Evolutionary conservation across 164 flowering plant species (phyloP).

Genomic region (Tetracentron sinense): DNA sequence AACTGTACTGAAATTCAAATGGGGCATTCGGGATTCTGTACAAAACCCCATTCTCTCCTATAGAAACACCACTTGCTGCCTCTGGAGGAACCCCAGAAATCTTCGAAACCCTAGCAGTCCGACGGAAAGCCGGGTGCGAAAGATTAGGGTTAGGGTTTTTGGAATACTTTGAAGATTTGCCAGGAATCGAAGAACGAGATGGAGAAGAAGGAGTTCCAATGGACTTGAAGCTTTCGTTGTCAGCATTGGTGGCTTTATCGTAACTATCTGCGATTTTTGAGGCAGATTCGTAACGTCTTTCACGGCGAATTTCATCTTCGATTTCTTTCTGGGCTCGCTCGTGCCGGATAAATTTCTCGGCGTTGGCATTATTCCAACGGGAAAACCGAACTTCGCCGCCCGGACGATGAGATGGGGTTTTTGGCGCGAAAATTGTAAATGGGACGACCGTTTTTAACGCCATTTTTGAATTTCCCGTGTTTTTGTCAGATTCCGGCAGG

Average conservation of each 20-base stretch:
- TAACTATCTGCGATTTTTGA: constrained; percentile 31
- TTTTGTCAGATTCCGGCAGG: not conserved
- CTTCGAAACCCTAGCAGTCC: constrained; percentile 1
- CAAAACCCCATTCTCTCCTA: constrained; percentile 53
- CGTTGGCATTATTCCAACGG: constrained; percentile 93
- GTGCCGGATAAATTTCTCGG: constrained; percentile 43
- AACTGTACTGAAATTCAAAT: constrained; percentile 72
- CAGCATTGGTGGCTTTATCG: constrained; percentile 12
- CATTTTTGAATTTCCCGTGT: constrained; percentile 21
- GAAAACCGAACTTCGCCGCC: constrained; percentile 64
- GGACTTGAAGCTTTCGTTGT: constrained; percentile 43
- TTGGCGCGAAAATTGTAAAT: constrained; percentile 55
- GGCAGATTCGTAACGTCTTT: constrained; percentile 58
- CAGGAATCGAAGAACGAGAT: constrained; percentile 72
- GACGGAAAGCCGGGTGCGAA: constrained; percentile 25
- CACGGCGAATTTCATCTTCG: constrained; percentile 68
- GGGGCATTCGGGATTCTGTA: constrained; percentile 69
- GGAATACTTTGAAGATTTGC: constrained; percentile 66
- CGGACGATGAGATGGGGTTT: constrained; percentile 28
- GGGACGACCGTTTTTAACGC: constrained; percentile 41
- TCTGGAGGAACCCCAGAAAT: not conserved
- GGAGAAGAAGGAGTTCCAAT: constrained; percentile 73
- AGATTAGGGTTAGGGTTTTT: constrained; percentile 20
- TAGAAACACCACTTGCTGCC: constrained; percentile 15
- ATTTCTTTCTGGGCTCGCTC: constrained; percentile 55